phyloP scores from a whole-genome alignment of 768 basidiomycete species.

The Piloderma croceum region DNA sequence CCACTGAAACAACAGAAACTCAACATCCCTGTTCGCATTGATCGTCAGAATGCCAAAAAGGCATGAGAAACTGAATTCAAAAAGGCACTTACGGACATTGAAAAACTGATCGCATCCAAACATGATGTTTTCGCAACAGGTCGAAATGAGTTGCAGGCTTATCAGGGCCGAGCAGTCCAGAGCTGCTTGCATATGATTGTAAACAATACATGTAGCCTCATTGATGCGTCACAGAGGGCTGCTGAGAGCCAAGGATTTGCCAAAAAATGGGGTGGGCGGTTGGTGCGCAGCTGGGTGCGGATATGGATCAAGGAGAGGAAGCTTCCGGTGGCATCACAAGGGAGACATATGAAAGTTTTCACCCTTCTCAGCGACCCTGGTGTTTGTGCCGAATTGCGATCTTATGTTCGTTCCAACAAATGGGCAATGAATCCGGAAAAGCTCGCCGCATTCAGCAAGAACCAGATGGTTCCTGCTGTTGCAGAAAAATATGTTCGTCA shows the following conservation, averaged over 20 bases:
- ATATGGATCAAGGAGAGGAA: constrained; percentile 14
- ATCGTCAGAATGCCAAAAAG: too few relatives aligned
- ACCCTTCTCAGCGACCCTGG: constrained; percentile 24
- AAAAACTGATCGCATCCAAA: constrained; percentile 13
- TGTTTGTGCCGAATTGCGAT: constrained; percentile 22
- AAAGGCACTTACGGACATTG: constrained; percentile 9
- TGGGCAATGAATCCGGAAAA: constrained; percentile 32
- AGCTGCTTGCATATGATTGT: constrained; percentile 11
- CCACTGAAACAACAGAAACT: not conserved
- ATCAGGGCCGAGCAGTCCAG: constrained; percentile 11
- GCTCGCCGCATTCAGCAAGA: constrained; percentile 20
- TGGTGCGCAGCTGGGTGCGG: constrained; percentile 9
- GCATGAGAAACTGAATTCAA: too few relatives aligned
- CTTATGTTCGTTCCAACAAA: constrained; percentile 29
- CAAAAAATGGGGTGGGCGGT: constrained; percentile 7
- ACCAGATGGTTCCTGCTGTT: constrained; percentile 20
- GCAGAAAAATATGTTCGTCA: constrained; percentile 25
- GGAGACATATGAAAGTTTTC: constrained; percentile 23
- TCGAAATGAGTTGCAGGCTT: constrained; percentile 12
- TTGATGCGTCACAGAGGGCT: constrained; percentile 13
- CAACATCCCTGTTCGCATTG: not conserved
- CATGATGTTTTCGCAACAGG: constrained; percentile 13
- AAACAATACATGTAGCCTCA: constrained; percentile 3
- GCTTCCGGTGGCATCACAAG: constrained; percentile 22
- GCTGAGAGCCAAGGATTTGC: constrained; percentile 17